Conservation (phyloP, 495 filamentous ascomycete species). For the Xylaria bambusicola region DNA sequence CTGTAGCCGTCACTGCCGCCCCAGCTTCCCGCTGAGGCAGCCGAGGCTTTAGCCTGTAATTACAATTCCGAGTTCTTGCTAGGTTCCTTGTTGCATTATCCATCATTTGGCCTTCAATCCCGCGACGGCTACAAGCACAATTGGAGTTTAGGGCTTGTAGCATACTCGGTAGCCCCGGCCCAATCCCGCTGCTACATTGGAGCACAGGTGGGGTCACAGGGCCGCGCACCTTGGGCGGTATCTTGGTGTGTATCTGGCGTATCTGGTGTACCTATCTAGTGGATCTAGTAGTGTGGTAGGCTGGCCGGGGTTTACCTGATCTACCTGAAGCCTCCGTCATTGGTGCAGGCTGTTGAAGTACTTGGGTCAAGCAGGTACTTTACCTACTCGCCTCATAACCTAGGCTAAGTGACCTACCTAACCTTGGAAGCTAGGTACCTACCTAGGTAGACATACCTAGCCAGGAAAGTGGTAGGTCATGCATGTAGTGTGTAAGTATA, state of each 20-base stretch:
- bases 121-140: constrained; percentile 5
- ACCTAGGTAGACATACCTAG: too few relatives aligned
- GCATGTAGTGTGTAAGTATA: too few relatives aligned
- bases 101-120: neutral
- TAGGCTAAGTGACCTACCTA: neutral
- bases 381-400: neutral
- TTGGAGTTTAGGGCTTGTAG: constrained; percentile 16
- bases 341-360: too few relatives aligned
- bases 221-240: neutral
- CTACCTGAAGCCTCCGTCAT: constrained; percentile 14
- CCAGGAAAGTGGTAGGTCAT: too few relatives aligned
- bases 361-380: neutral
- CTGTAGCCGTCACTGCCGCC: neutral
- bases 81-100: neutral
- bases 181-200: neutral
- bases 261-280: too few relatives aligned
- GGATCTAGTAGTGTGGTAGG: too few relatives aligned
- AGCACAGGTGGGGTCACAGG: neutral
- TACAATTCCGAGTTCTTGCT: neutral
- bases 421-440: too few relatives aligned
- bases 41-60: constrained; percentile 14
- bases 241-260: too few relatives aligned
- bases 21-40: constrained; percentile 7
- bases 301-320: too few relatives aligned
- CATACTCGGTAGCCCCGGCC: constrained; percentile 32